Evolutionary conservation across 1,284 basidiomycete species (phyloP), one percentile per base, ranked within the genome.

Genomic region (Tylopilus sp.): DNA sequence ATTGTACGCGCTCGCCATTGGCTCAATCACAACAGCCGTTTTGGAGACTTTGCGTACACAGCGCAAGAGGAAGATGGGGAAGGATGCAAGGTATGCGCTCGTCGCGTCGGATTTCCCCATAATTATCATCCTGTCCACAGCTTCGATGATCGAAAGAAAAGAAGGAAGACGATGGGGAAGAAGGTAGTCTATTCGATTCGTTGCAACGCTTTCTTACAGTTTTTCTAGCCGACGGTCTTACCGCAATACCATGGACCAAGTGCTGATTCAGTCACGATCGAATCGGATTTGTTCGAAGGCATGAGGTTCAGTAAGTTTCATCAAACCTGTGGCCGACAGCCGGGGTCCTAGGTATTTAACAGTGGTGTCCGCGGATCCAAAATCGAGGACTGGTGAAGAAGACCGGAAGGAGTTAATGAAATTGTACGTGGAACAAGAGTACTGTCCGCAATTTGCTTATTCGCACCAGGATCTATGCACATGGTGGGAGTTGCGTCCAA

Each of bases 351-450:
- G 19, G n/a, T 15, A 16, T 36, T 37, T 19, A 13, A 18, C 53
- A 92, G 89, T 88, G 63, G 84, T 94, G 6, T 76, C 84, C 36
- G 84, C 87, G 7, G 88, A 92, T 63, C 84, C 85, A 0, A 85
- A 82, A 58, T 85, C 84, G 10, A 75, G 71, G 56, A 84, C 78
- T 0, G 82, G 81, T 3, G 78, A 81, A n/a, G 70, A 82, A 45
- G 85, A 89, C 57, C 86, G 81, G 61, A 75, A 72, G 52, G 75
- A 80, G 18, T 60, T 90, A 5, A 75, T 83, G 59, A 83, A 76
- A 66, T 59, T 82, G 88, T 89, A 51, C 44, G 80, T 62, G 30
- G 34, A 13, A 21, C 5, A 11, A 19, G 7, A 1, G 10, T 6
- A 12, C 9, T n/a, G 6, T 16, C 50, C 18, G 39, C 33, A 36